Evolutionary conservation across 805 yeast genomes (phyloP).

Genomic region (Ogataea thermomethanolica): DNA sequence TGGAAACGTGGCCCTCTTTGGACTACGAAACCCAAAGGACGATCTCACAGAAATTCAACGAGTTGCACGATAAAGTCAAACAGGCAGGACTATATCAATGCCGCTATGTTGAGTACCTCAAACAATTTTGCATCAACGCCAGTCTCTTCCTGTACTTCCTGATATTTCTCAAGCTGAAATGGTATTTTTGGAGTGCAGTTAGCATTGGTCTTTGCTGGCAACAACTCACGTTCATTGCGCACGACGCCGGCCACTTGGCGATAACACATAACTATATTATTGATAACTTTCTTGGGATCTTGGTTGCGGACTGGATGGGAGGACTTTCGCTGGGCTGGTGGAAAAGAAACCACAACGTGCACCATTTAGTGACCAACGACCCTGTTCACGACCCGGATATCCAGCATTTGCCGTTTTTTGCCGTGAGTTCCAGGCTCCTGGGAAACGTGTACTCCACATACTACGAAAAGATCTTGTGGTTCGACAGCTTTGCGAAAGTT

Average conservation of each 20-base stretch:
- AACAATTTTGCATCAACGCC: slow-evolving; percentile 61
- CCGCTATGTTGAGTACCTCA: slow-evolving; percentile 66
- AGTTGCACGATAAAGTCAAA: slow-evolving; percentile 53
- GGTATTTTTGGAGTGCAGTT: slow-evolving; percentile 56
- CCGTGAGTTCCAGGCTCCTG: slow-evolving; percentile 71
- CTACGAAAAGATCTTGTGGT: slow-evolving; percentile 63
- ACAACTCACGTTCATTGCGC: slow-evolving; percentile 82
- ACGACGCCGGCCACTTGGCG: slow-evolving; percentile 85
- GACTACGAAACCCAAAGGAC: slow-evolving; percentile 63
- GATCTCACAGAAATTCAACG: slow-evolving; percentile 55
- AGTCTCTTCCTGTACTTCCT: slow-evolving; percentile 50
- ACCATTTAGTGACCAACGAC: slow-evolving; percentile 85
- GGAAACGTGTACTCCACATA: slow-evolving; percentile 74
- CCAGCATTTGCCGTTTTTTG: slow-evolving; percentile 88
- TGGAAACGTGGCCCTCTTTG: slow-evolving; percentile 55
- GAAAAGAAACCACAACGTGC: slow-evolving; percentile 93
- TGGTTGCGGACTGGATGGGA: slow-evolving; percentile 77
- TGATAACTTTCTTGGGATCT: slow-evolving; percentile 71
- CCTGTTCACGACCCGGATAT: slow-evolving; percentile 94
- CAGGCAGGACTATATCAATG: slow-evolving; percentile 67
- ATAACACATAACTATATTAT: slow-evolving; percentile 76
- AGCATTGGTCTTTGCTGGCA: slow-evolving; percentile 81
- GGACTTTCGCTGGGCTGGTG: slow-evolving; percentile 93
- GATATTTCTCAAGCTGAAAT: slow-evolving; percentile 43
- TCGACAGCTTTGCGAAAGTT: slow-evolving; percentile 59